Evolutionary conservation across 176 grass and related monocot genomes (phyloP).

Genomic region (Ensete ventricosum): DNA sequence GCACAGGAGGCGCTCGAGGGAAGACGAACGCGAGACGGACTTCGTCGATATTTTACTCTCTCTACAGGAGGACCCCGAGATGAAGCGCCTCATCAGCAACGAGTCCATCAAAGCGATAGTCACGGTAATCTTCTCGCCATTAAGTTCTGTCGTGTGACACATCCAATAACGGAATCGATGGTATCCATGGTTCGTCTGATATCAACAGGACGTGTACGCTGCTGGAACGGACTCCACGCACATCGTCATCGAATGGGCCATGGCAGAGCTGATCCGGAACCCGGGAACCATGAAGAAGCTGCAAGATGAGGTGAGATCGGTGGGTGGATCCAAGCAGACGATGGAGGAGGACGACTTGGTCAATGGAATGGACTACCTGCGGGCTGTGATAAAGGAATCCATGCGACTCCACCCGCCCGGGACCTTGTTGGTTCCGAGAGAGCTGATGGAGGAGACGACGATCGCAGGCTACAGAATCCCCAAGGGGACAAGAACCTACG

Average conservation of each 20-base stretch:
- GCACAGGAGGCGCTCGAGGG: not conserved
- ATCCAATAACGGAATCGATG: too few species aligned
- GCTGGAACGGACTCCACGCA: not conserved
- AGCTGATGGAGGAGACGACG: not conserved
- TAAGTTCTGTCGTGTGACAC: not conserved
- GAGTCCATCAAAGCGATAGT: not conserved
- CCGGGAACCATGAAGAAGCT: not conserved
- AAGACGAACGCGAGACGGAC: not conserved
- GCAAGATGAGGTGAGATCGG: not conserved
- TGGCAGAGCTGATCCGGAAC: not conserved
- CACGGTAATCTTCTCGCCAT: not conserved
- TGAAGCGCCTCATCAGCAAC: not conserved
- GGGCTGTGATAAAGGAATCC: not conserved
- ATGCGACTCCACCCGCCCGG: not conserved
- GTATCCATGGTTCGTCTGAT: too few species aligned
- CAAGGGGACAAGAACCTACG: not conserved
- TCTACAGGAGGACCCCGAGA: not conserved
- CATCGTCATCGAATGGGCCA: conserved; percentile 1
- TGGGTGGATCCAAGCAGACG: not conserved
- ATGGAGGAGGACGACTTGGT: not conserved
- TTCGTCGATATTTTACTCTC: conserved; percentile 4
- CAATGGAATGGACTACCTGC: not conserved
- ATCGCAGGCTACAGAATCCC: not conserved
- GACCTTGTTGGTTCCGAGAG: not conserved
- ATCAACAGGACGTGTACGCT: not conserved